phyloP scores from a whole-genome alignment of 148 eudicot genomes.

The Vaccinium myrtillus region DNA sequence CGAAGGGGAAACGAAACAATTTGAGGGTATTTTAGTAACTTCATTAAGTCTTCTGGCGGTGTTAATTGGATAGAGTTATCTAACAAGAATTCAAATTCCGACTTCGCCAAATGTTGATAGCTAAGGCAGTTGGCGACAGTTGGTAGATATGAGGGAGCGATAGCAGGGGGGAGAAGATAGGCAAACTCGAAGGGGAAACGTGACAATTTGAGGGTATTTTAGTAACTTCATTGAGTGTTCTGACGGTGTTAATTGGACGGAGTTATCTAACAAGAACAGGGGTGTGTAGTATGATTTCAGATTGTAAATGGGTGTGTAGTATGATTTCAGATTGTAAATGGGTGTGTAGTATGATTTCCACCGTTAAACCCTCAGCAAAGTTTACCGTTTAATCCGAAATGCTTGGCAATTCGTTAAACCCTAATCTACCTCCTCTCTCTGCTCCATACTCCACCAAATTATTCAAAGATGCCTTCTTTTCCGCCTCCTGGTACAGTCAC shows the following conservation, averaged over 20 bases:
- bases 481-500: conserved; percentile 81
- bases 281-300: neutral
- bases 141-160: neutral
- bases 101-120: neutral
- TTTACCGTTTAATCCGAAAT: neutral
- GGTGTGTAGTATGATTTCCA: neutral
- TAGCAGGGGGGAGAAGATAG: neutral
- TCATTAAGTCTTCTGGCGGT: neutral
- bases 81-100: too few species aligned
- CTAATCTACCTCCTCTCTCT: conserved; percentile 8
- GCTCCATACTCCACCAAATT: neutral
- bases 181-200: neutral
- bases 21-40: neutral
- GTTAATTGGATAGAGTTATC: too few species aligned
- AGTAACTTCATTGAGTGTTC: neutral
- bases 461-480: conserved; percentile 67
- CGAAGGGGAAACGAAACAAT: neutral
- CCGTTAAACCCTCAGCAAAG: too few species aligned
- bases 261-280: too few species aligned
- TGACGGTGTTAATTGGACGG: too few species aligned
- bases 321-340: neutral
- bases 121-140: neutral
- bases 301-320: neutral
- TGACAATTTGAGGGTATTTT: neutral
- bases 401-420: neutral